Evolutionary conservation across 1,284 basidiomycete species (phyloP), one percentile per base, ranked within the genome.

Genomic region (Lentinula novae-zelandiae): DNA sequence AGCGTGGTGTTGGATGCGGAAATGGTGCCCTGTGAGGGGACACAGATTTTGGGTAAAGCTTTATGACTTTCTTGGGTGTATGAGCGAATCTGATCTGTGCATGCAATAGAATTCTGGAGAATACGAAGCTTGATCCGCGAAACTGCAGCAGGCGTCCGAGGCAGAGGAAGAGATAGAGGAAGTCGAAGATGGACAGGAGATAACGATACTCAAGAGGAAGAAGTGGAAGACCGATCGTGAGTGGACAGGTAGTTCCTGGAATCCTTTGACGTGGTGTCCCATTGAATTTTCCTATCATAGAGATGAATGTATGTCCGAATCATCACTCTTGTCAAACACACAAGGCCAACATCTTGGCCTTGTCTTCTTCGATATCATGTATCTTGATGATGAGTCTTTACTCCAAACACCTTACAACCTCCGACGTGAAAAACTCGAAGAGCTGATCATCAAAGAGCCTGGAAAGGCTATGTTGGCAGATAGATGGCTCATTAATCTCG

Each of bases 1-100:
- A 83, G 83, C 61, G 72, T 90, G 36, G 85, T 96, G 17, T 72
- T 96, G 0, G 94, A 96, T 69, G 92, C 92, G 0, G 94, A 96
- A 72, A 92, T 96, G 83, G 86, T 95, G 4, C 86, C 91, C 0
- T 95, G 82, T 71, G 83, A 88, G 53, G 87, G 87, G 31, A 73
- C 76, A 27, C 71, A 73, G 22, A 78, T 90, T 42, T 86, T 89
- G 62, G 88, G 88, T 87, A 63, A 73, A 65, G 46, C 36, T 48
- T n/a, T 39, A 58, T 51, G 13, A 33, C 60, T 17, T 27, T 27
- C 1, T n/a, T 38, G 17, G 22, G 57, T 44, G 40, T 48, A 46
- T 31, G 58, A 56, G 42, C 31, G 55, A 20, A 61, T 34, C 22
- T 15, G 17, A 39, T 48, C 17, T 15, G 13, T 22, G 6, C 3